A percentile compares a stretch with the other conserved stretches of the same genome.
phyloP scores from a whole-genome alignment of 352 stramenopile species.

The Phytophthora chlamydospora region DNA sequence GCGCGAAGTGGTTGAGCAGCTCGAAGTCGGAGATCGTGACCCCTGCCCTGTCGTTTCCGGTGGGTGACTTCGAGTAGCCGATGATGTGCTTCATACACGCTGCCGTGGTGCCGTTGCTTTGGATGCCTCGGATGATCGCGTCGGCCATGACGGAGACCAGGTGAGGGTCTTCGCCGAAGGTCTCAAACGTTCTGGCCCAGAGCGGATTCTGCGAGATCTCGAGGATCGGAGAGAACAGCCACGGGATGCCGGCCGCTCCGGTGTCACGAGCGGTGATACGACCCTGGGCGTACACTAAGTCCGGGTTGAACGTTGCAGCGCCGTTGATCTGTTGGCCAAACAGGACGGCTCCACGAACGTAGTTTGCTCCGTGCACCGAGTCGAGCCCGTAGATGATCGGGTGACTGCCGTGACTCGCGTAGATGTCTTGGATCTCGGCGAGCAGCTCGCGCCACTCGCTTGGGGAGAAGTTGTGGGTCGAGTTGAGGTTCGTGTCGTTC shows the following conservation, averaged over 20 bases:
- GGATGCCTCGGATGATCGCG: constrained; percentile 82
- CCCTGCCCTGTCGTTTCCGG: constrained; percentile 79
- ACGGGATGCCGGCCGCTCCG: constrained; percentile 85
- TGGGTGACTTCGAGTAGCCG: constrained; percentile 84
- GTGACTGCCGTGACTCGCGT: constrained; percentile 55
- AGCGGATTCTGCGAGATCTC: constrained; percentile 88
- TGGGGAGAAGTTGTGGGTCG: constrained; percentile 56
- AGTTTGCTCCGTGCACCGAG: constrained; percentile 91
- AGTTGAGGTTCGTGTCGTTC: constrained; percentile 31
- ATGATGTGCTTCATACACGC: constrained; percentile 93
- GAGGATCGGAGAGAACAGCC: constrained; percentile 91
- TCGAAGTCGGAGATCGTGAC: constrained; percentile 82
- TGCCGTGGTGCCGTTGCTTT: constrained; percentile 65
- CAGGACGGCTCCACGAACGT: constrained; percentile 81
- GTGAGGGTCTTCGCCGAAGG: constrained; percentile 93
- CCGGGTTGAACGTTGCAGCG: constrained; percentile 88
- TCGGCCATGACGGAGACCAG: constrained; percentile 83
- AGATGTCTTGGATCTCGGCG: constrained; percentile 80
- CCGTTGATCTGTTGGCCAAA: constrained; percentile 91
- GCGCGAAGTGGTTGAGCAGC: constrained; percentile 86
- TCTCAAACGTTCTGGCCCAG: constrained; percentile 93
- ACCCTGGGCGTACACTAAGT: constrained; percentile 68
- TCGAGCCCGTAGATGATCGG: constrained; percentile 90
- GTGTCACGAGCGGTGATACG: constrained; percentile 86
- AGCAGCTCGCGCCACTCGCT: constrained; percentile 77